A percentile compares a stretch with the other conserved stretches of the same genome.
phyloP scores from a whole-genome alignment of 768 basidiomycete species.

The Xerocomus brunneocitrinus region DNA sequence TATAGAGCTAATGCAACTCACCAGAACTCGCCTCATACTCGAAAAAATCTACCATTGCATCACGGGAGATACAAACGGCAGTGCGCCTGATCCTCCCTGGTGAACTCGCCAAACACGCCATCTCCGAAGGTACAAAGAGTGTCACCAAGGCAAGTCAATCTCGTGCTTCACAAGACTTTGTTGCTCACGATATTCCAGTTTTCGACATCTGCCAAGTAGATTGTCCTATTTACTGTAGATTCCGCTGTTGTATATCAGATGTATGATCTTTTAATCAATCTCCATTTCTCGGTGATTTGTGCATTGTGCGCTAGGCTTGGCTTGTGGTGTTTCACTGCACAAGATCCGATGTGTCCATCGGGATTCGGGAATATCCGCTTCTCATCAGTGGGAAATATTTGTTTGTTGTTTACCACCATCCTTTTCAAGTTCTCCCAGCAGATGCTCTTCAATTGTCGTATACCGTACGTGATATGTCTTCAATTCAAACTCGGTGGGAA shows the following conservation, averaged over 20 bases:
- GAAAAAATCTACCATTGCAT: constrained; percentile 98
- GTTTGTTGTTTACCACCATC: neutral
- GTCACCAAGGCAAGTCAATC: constrained; percentile 50
- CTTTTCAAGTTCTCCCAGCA: neutral
- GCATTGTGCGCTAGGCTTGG: too few species aligned
- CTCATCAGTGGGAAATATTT: neutral
- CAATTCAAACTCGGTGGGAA: neutral
- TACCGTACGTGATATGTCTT: neutral
- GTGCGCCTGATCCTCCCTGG: constrained; percentile 95
- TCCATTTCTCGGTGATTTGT: neutral
- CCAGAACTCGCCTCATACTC: constrained; percentile 94
- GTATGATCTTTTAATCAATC: constrained; percentile 30
- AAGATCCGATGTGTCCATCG: too few species aligned
- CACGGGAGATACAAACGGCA: constrained; percentile 95
- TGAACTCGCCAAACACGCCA: constrained; percentile 97
- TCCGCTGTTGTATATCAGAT: constrained; percentile 30
- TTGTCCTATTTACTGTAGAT: constrained; percentile 16
- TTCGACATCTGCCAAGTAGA: constrained; percentile 45
- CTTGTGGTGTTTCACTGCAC: neutral
- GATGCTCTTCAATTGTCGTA: neutral
- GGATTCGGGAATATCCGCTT: neutral
- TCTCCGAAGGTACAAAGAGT: constrained; percentile 87
- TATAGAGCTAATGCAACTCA: neutral
- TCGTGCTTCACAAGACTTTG: neutral
- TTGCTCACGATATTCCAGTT: constrained; percentile 28